Base-by-base conservation (phyloP, 495 filamentous ascomycete species). In the Trichocladium uniseriatum region DNA sequence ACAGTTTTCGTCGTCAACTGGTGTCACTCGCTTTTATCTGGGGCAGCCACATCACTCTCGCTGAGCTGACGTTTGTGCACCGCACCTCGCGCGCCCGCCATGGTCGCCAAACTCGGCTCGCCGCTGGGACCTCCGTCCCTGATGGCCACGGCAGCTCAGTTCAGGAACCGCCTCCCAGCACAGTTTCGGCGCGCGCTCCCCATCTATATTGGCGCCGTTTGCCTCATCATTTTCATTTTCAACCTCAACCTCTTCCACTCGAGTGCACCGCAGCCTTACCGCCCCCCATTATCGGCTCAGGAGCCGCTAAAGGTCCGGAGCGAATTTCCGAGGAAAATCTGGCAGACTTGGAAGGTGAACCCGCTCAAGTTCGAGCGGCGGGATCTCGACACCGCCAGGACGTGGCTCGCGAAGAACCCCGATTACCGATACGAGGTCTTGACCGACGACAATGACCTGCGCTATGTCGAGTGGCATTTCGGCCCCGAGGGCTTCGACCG, bases 341-440 rank as follows among this genome's bases (percentile, higher is more conserved):
- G 81, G 81, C 81, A 84, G 61, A 77, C 78, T 9, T 84, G 81
- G 81, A 82, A 82, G 59, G 72, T 79, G 27, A 70, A 76, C 55
- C 72, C 79, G 6, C 65, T 82, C 31, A 61, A 63, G 1, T 79
- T 83, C 51, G 78, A 79, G 48, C 67, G 72, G 46, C 67, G 76
- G 16, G 79, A 84, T 49, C 60, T 71, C 46, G 59, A 60, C 19
- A 58, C 62, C 1, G 79, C 79, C 15, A 71, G 68, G 45, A 73
- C 78, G 13, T 84, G 81, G 81, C 69, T 70, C 0, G 53, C 53
- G 14, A 75, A 72, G 54, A 84, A 84, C 57, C 80, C 77, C 22
- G 65, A 67, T 16, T 71, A 75, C 53, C 63, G 79, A 45, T 82
- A 84, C 62, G 81, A 84, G 62, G 75, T 83, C 28, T 48, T 84